Percentiles rank a stretch among this genome's conserved stretches.
Conservation (phyloP, 768 basidiomycete genomes). For the Suillus hirtellus region DNA sequence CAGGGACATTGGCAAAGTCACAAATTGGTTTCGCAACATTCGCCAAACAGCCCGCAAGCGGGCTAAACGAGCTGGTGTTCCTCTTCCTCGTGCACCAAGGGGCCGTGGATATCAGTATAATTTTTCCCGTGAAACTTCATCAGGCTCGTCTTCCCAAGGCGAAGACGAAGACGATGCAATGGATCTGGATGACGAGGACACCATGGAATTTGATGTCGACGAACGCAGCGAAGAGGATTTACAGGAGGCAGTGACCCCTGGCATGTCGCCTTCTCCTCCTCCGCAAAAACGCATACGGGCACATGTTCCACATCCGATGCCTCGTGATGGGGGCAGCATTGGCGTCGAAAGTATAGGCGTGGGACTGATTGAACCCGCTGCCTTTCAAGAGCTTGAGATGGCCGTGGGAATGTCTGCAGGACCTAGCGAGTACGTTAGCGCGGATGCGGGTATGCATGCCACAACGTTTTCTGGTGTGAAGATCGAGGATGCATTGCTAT, state of each 20-base stretch:
- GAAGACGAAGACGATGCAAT: conserved; percentile 45
- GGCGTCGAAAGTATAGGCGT: conserved; percentile 34
- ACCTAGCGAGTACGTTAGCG: conserved; percentile 23
- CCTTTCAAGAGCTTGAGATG: conserved; percentile 53
- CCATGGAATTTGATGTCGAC: conserved; percentile 51
- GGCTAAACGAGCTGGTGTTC: conserved; percentile 48
- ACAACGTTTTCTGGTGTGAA: conserved; percentile 52
- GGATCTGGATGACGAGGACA: conserved; percentile 47
- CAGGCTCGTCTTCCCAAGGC: conserved; percentile 50
- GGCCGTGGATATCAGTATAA: conserved; percentile 38
- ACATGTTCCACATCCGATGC: conserved; percentile 29
- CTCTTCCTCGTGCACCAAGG: conserved; percentile 31
- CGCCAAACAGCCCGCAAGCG: conserved; percentile 80
- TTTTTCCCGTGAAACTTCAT: conserved; percentile 52
- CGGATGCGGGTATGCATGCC: conserved; percentile 26
- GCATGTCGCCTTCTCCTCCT: conserved; percentile 43
- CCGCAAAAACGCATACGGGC: conserved; percentile 33
- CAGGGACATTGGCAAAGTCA: conserved; percentile 82
- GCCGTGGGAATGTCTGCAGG: conserved; percentile 29
- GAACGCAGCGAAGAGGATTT: conserved; percentile 66
- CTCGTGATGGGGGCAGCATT: conserved; percentile 26
- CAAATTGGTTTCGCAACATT: conserved; percentile 87
- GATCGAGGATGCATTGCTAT: conserved; percentile 72
- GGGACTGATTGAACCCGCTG: conserved; percentile 40
- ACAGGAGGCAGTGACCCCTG: conserved; percentile 74